Evolutionary conservation across 805 yeast genomes (phyloP).

Genomic region (Zygoascus bituminiphila): DNA sequence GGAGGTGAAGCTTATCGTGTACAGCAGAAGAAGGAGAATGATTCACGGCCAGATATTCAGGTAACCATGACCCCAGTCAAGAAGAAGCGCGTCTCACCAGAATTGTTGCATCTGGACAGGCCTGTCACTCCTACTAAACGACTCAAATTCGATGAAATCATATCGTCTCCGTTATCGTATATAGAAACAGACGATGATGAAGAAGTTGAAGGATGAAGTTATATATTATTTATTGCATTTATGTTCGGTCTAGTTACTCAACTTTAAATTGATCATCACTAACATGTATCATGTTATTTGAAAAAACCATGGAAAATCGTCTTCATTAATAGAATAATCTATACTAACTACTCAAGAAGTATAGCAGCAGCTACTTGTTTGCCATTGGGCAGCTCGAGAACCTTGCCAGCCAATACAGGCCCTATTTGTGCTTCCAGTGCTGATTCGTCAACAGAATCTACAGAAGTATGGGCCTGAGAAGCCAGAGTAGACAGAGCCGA

Average conservation of each 20-base stretch:
- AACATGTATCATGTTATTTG: no score
- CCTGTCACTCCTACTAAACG: slow-evolving; percentile 2
- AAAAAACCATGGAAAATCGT: no score
- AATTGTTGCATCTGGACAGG: neutral
- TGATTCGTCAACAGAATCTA: slow-evolving; percentile 26
- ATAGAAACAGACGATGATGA: slow-evolving; percentile 1
- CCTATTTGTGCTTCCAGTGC: slow-evolving; percentile 58
- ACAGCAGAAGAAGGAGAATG: neutral
- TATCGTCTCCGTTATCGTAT: slow-evolving; percentile 1
- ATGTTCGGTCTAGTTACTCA: neutral
- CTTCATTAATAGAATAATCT: neutral
- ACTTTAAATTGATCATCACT: no score
- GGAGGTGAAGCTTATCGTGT: neutral
- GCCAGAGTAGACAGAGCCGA: slow-evolving; percentile 46
- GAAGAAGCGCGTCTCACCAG: neutral
- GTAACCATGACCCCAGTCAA: slow-evolving; percentile 2
- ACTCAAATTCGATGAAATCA: neutral
- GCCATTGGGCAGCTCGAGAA: slow-evolving; percentile 42
- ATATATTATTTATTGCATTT: slow-evolving; percentile 1
- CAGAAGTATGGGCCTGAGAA: slow-evolving; percentile 22
- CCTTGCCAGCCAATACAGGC: slow-evolving; percentile 40
- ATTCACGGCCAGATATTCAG: neutral
- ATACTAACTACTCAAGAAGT: slow-evolving; percentile 29
- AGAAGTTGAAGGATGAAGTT: neutral
- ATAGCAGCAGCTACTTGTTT: slow-evolving; percentile 51